Evolutionary conservation across 73 alveolate genomes (phyloP), one percentile per base, ranked within the genome.

Genomic region (Paramecium primaurelia): DNA sequence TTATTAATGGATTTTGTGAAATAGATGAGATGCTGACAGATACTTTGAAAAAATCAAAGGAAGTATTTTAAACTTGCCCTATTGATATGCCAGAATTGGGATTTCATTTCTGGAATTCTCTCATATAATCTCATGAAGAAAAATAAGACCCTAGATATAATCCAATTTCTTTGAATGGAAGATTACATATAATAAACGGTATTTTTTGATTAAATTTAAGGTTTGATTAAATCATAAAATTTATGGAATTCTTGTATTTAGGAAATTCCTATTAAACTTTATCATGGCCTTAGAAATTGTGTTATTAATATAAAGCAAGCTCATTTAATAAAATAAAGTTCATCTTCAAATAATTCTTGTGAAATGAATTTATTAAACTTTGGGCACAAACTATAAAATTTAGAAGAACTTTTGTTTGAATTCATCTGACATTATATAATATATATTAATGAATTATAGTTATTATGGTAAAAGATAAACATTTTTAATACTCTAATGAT

Each of bases 21-120:
- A 58, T 89, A 8, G 92, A 89, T 59, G 58, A 38, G 7, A 89
- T 89, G 84, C 38, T 89, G 42, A 73, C 42, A 28, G 94, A 71
- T 49, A 89, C 94, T 26, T 83, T 88, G 6, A 22, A 45, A 25
- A 89, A 89, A 30, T 89, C 92, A 25, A 59, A 47, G 6, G 92
- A 89, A 73, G 86, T 88, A 45, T 89, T 89, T 73, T 38, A 71
- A 51, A 89, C 94, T n/a, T 89, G 92, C 22, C 94, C 91, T 8
- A 54, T 3, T 30, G 94, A 83, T 26, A 89, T 89, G 92, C 71
- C 71, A 28, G 92, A 89, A 59, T 68, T 89, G 7, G 40, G 71
- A 22, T 68, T 32, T 44, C 75, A 71, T 45, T 71, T 58, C 45
- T 89, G 86, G 86, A 71, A 77, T 42, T 77, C 77, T 71, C 58